Conservation (phyloP, 352 stramenopile genomes). For the Phytopythium kandeliae region DNA sequence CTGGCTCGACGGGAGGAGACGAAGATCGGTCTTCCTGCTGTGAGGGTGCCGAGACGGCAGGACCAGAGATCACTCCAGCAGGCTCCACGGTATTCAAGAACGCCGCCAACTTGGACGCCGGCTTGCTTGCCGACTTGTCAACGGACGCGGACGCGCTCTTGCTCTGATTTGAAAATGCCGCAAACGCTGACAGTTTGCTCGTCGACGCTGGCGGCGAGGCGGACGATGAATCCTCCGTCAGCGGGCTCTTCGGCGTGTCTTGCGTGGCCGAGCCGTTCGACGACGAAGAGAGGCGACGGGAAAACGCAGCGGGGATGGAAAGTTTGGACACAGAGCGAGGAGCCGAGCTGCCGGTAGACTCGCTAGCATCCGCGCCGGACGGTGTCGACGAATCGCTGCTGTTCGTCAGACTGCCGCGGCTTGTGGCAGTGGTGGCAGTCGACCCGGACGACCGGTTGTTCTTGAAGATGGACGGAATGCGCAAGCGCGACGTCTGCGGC, state of each 20-base stretch:
- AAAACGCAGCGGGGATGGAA: constrained; percentile 43
- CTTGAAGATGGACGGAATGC: constrained; percentile 55
- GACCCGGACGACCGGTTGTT: constrained; percentile 11
- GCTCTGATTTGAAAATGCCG: constrained; percentile 8
- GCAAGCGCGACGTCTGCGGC: constrained; percentile 25
- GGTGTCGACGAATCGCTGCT: constrained; percentile 23
- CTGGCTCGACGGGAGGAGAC: constrained; percentile 1
- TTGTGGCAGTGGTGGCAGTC: constrained; percentile 13
- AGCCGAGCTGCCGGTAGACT: constrained; percentile 5
- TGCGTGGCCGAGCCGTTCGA: constrained; percentile 22
- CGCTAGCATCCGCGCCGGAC: constrained; percentile 20
- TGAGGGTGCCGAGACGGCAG: constrained; percentile 10
- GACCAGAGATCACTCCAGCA: constrained; percentile 4
- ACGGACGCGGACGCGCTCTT: constrained; percentile 7
- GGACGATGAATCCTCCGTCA: constrained; percentile 14
- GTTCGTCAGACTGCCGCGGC: constrained; percentile 27
- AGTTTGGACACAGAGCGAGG: constrained; percentile 64
- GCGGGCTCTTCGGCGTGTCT: constrained; percentile 17
- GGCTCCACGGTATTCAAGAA: constrained; percentile 63
- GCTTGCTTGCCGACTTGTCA: constrained; percentile 14
- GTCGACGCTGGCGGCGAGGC: constrained; percentile 21
- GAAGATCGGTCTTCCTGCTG: constrained; percentile 11
- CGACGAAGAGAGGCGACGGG: constrained; percentile 30
- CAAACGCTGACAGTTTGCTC: constrained; percentile 31
- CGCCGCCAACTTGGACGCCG: constrained; percentile 45